These are phyloP conservation scores for Hymenoscyphus linearis DNA, from an alignment of 2,329 filamentous ascomycete species.

Conservation along the genomic window DNA sequence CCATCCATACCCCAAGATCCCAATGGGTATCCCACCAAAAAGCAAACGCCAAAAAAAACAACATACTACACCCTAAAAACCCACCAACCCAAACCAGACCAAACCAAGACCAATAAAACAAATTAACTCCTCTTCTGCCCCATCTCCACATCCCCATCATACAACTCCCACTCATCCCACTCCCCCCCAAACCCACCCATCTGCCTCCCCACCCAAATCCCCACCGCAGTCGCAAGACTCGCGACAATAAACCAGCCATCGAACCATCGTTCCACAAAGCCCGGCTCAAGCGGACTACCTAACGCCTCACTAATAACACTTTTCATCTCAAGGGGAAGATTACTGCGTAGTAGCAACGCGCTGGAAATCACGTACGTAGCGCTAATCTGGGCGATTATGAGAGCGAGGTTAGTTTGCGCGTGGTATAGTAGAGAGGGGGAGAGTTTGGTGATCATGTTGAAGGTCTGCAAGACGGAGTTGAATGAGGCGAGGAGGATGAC, in stretches of 20 bases:
- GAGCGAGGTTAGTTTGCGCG: slow-evolving; percentile 67
- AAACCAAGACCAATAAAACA: not conserved
- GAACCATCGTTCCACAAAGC: slow-evolving; percentile 78
- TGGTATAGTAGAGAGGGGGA: slow-evolving; percentile 68
- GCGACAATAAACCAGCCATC: slow-evolving; percentile 78
- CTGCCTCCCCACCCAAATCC: slow-evolving; percentile 67
- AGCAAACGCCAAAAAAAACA: no score
- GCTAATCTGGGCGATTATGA: slow-evolving; percentile 73
- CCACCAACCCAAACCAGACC: no score
- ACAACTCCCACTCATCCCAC: slow-evolving; percentile 51
- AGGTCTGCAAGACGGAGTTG: slow-evolving; percentile 79
- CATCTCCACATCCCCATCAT: slow-evolving; percentile 61
- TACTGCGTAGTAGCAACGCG: slow-evolving; percentile 70
- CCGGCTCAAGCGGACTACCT: slow-evolving; percentile 63
- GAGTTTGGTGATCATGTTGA: slow-evolving; percentile 73
- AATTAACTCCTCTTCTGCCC: slow-evolving; percentile 60
- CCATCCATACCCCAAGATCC: no score
- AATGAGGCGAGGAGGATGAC: slow-evolving; percentile 78
- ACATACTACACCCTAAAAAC: no score
- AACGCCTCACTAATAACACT: slow-evolving; percentile 73
- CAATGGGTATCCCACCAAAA: no score
- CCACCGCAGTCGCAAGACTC: slow-evolving; percentile 59
- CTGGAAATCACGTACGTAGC: slow-evolving; percentile 83
- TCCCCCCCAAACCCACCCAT: slow-evolving; percentile 41
- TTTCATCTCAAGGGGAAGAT: slow-evolving; percentile 71